Evolutionary conservation across 495 filamentous ascomycete genomes (phyloP), one percentile per base, ranked within the genome.

Genomic region (Barbatosphaeria neglecta): DNA sequence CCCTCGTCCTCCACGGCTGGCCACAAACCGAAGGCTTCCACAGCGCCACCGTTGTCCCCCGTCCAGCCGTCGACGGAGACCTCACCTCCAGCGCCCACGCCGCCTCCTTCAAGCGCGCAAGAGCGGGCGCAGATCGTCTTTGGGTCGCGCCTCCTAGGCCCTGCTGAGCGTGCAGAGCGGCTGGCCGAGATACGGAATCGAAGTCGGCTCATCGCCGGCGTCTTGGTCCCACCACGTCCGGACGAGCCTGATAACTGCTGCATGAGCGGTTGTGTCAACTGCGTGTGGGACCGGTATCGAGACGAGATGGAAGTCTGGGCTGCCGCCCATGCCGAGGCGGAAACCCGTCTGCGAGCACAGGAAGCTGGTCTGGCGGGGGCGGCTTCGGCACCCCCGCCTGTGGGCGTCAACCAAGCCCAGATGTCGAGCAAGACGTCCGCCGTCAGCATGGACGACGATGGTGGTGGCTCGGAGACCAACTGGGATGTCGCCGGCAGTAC

Each of bases 191-290:
- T 56, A 65, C 74, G 49, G 65, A 70, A 37, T 25, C 50, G 58
- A 37, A 76, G 66, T 55, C 75, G 71, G 37, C 70, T 77, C 15
- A 66, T 95, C 51, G 87, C 87, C 11, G 90, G 90, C 22, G 76
- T 95, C 10, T 68, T 76, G 46, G 84, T 95, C 4, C 90, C 89
- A 10, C 88, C 88, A 16, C 72, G 76, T 13, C 92, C 92, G 7
- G 75, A 80, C 44, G 92, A 98, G 62, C 92, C 92, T 13, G 92
- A 96, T 61, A 95, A 97, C 64, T 98, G 92, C 76, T 98, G 92
- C 67, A 98, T 97, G 92, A 87, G 83, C 55, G 92, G 92, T 22
- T 98, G 92, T 61, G 90, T 95, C 23, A 90, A 97, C 60, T 98
- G 92, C 62, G 90, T 95, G 10, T 98, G 90, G 90, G 90, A 96